A percentile compares a stretch with the other conserved stretches of the same genome.
Evolutionary conservation across 2,329 filamentous ascomycete species (phyloP).

Genomic region (Nothophaeocryptopus gaeumannii): DNA sequence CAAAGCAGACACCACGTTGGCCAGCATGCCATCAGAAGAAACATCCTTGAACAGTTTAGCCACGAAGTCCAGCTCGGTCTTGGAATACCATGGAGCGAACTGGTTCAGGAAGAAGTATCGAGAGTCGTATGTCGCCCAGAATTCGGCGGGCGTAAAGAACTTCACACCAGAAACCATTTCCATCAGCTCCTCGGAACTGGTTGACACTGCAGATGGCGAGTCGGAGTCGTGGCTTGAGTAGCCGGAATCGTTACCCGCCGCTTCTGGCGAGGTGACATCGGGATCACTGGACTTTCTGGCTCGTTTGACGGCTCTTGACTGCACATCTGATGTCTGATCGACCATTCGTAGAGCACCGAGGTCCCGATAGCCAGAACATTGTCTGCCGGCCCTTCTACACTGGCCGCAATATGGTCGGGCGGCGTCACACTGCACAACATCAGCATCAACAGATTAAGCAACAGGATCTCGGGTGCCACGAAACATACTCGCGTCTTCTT

Average conservation of each 20-base stretch:
- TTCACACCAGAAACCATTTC: neutral
- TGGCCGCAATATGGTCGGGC: conserved; percentile 5
- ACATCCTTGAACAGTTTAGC: conserved; percentile 1
- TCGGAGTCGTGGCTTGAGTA: neutral
- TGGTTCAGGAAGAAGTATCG: conserved; percentile 7
- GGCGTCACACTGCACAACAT: conserved; percentile 4
- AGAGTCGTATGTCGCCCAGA: conserved; percentile 6
- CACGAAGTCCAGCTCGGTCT: conserved; percentile 12
- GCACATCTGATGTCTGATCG: conserved; percentile 7
- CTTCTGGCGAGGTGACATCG: neutral
- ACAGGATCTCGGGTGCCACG: too few relatives aligned
- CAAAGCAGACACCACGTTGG: conserved; percentile 5
- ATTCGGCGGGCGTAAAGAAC: neutral
- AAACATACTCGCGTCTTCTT: conserved; percentile 11
- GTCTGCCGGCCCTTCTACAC: conserved; percentile 5
- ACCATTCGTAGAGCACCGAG: conserved; percentile 7
- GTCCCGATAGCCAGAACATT: conserved; percentile 11
- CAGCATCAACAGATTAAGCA: neutral
- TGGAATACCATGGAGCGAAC: neutral
- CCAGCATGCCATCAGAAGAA: conserved; percentile 6
- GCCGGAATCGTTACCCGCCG: neutral
- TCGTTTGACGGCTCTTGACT: too few relatives aligned
- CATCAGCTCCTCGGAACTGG: neutral
- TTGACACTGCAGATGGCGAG: neutral
- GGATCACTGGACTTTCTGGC: neutral